Conservation (phyloP, 192 early-diverging fungal species). For the Lunasporangiospora selenospora region DNA sequence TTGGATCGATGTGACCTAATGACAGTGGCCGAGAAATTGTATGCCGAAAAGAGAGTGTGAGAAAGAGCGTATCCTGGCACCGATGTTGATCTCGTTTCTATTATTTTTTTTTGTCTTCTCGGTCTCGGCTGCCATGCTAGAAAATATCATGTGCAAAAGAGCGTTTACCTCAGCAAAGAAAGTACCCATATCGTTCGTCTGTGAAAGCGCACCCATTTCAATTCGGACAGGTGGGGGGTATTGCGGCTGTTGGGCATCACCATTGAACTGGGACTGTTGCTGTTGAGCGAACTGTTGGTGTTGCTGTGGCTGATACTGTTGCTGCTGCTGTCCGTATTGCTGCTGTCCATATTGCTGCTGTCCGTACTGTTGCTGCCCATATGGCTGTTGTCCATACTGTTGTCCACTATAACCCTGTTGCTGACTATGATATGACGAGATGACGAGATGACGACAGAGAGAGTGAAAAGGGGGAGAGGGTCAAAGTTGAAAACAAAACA, state of each 20-base stretch:
- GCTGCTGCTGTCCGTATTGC: slow-evolving; percentile 6
- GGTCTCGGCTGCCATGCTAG: neutral
- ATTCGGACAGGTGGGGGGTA: slow-evolving; percentile 30
- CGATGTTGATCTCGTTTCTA: neutral
- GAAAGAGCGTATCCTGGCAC: neutral
- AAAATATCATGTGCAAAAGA: neutral
- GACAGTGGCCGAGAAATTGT: no score
- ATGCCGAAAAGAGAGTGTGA: neutral
- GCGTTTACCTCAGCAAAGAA: slow-evolving; percentile 36
- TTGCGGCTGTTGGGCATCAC: slow-evolving; percentile 9
- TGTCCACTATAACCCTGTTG: no score
- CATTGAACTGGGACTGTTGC: slow-evolving; percentile 22
- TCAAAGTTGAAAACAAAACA: neutral
- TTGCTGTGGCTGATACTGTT: slow-evolving; percentile 8
- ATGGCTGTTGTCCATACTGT: no score
- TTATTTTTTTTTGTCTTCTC: neutral
- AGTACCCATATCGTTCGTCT: slow-evolving; percentile 22
- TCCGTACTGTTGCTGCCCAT: no score
- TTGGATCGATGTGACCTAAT: slow-evolving; percentile 40
- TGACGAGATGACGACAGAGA: no score
- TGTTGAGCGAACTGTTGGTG: slow-evolving; percentile 45
- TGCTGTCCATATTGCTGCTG: slow-evolving; percentile 2
- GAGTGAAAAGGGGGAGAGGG: neutral
- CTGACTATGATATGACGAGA: neutral
- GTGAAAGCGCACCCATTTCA: slow-evolving; percentile 26